These are phyloP conservation scores for Pisolithus microcarpus DNA, from an alignment of 768 basidiomycete species.

Conservation along the genomic window DNA sequence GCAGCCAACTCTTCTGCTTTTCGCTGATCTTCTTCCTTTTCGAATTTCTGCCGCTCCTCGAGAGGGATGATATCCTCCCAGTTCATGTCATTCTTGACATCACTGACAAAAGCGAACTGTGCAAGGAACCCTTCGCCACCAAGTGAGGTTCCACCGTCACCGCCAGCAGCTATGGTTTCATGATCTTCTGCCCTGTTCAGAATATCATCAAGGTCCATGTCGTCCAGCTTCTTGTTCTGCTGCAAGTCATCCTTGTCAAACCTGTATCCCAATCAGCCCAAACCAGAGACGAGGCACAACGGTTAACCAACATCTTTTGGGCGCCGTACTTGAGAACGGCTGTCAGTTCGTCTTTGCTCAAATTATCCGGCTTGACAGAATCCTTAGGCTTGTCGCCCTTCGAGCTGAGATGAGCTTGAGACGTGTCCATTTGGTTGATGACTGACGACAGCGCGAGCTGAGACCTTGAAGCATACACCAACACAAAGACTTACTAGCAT, in stretches of 20 bases:
- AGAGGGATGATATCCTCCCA: constrained; percentile 99
- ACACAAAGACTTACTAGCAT: constrained; percentile 74
- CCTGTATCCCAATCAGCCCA: constrained; percentile 35
- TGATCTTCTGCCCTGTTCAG: constrained; percentile 95
- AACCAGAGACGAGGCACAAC: constrained; percentile 3
- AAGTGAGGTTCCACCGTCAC: constrained; percentile 86
- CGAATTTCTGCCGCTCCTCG: constrained; percentile 80
- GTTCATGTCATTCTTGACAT: constrained; percentile 96
- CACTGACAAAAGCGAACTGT: constrained; percentile 91
- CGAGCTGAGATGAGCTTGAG: constrained; percentile 89
- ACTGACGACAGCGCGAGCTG: constrained; percentile 41
- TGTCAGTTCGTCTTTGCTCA: constrained; percentile 93
- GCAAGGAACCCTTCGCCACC: constrained; percentile 97
- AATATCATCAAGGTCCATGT: constrained; percentile 99
- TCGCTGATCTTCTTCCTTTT: constrained; percentile 71
- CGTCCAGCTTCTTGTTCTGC: constrained; percentile 93
- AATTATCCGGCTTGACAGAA: constrained; percentile 66
- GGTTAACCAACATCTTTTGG: constrained; percentile 75
- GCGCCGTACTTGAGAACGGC: constrained; percentile 99
- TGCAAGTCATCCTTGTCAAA: constrained; percentile 95
- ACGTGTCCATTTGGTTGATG: constrained; percentile 99
- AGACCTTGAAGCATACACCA: constrained; percentile 8
- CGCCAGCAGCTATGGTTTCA: constrained; percentile 80
- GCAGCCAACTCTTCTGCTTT: constrained; percentile 65
- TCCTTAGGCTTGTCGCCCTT: constrained; percentile 64